Percentiles rank a stretch among this genome's conserved stretches.
Evolutionary conservation across 2,329 filamentous ascomycete genomes (phyloP).

Genomic region (Pseudogymnoascus sp.): DNA sequence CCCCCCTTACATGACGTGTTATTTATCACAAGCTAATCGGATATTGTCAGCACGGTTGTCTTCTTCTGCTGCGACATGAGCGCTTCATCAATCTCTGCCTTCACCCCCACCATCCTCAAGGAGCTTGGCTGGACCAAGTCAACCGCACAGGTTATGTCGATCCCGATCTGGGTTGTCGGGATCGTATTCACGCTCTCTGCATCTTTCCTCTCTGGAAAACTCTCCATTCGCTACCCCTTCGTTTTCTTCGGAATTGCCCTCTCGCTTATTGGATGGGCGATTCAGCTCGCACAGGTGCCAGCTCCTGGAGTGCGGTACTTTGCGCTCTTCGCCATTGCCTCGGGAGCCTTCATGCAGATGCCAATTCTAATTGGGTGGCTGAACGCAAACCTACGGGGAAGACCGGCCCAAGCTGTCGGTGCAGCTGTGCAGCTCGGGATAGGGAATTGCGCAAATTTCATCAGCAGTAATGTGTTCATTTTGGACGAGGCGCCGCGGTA

Average conservation of each 20-base stretch:
- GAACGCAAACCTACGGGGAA: conserved; percentile 35
- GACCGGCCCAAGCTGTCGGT: conserved; percentile 33
- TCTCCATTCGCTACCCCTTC: conserved; percentile 30
- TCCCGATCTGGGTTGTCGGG: conserved; percentile 30
- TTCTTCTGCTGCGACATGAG: conserved; percentile 31
- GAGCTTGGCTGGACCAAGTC: conserved; percentile 28
- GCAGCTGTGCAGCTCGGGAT: conserved; percentile 35
- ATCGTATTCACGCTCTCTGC: conserved; percentile 24
- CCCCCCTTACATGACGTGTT: background rate
- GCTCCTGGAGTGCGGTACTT: conserved; percentile 26
- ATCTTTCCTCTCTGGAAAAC: conserved; percentile 26
- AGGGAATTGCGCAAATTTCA: conserved; percentile 38
- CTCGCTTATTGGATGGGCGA: conserved; percentile 28
- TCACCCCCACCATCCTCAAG: conserved; percentile 30
- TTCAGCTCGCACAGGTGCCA: conserved; percentile 9
- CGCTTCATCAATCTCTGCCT: conserved; percentile 29
- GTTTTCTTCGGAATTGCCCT: conserved; percentile 29
- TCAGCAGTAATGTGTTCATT: conserved; percentile 36
- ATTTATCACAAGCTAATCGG: background rate
- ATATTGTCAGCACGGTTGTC: conserved; percentile 11
- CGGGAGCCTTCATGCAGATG: conserved; percentile 28
- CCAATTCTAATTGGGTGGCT: conserved; percentile 31
- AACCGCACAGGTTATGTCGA: conserved; percentile 30
- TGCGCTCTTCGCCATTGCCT: conserved; percentile 30
- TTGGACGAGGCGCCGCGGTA: conserved; percentile 31